Conservation (phyloP, 371 early-diverging fungal genomes). For the Mortierella sp. region DNA sequence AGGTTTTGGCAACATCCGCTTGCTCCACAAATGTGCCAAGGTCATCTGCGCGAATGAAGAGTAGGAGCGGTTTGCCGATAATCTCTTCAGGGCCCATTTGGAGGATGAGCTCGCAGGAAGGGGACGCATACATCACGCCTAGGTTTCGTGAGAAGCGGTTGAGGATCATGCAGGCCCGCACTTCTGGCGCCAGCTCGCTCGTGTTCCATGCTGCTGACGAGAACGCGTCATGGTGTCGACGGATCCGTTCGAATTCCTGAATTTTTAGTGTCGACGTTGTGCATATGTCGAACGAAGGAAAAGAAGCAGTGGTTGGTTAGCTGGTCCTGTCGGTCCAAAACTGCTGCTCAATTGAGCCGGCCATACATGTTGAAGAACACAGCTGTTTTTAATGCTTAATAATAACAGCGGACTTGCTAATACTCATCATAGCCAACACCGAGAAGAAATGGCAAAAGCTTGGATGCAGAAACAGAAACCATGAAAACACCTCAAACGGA, state of each 20-base stretch:
- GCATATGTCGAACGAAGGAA: neutral
- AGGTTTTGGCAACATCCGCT: conserved; percentile 36
- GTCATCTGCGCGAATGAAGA: conserved; percentile 43
- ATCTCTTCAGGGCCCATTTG: conserved; percentile 22
- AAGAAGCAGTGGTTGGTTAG: neutral
- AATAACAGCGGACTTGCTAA: too few relatives aligned
- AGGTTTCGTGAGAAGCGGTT: conserved; percentile 44
- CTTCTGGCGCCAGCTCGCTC: conserved; percentile 27
- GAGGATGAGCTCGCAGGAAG: conserved; percentile 21
- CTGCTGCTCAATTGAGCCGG: neutral
- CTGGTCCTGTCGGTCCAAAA: neutral
- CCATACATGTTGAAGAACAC: neutral
- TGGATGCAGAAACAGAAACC: neutral
- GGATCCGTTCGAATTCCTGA: conserved; percentile 31
- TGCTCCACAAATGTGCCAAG: conserved; percentile 32
- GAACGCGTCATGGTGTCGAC: conserved; percentile 31
- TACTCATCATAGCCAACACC: too few relatives aligned
- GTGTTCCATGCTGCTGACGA: conserved; percentile 15
- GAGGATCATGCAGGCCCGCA: conserved; percentile 46
- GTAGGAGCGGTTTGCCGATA: conserved; percentile 35
- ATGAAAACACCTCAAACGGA: neutral
- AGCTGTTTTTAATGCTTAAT: too few relatives aligned
- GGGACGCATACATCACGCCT: conserved; percentile 42
- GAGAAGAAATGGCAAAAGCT: neutral
- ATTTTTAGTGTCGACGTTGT: neutral